phyloP scores from a whole-genome alignment of 1,284 basidiomycete genomes.

The Cutaneotrichosporon daszewskae region DNA sequence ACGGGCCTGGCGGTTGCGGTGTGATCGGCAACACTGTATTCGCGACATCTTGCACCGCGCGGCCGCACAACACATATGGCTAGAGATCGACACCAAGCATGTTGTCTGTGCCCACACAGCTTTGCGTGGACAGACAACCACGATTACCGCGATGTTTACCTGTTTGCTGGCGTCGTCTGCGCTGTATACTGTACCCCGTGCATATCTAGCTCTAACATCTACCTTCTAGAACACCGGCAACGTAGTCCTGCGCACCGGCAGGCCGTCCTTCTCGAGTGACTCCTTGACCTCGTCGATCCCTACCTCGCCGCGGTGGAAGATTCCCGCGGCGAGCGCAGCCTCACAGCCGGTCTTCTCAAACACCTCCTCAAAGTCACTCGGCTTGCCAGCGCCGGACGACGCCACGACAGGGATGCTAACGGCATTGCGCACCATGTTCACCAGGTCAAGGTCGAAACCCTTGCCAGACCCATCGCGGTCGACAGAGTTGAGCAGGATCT shows the following conservation, averaged over 20 bases:
- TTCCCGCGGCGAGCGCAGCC: conserved; percentile 92
- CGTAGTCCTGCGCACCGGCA: conserved; percentile 43
- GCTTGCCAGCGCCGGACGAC: conserved; percentile 81
- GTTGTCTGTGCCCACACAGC: no score
- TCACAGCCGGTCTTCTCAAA: conserved; percentile 76
- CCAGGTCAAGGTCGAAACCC: conserved; percentile 85
- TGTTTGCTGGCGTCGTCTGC: no score
- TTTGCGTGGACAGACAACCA: no score
- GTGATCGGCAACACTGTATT: no score
- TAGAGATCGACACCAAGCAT: no score
- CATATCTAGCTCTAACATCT: no score
- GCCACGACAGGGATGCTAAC: conserved; percentile 92
- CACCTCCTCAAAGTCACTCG: conserved; percentile 79
- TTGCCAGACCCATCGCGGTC: conserved; percentile 90
- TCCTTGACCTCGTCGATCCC: conserved; percentile 62
- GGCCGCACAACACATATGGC: no score
- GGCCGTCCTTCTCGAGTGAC: conserved; percentile 52
- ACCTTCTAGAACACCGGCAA: no score
- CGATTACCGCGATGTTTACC: no score
- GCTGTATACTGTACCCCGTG: background rate
- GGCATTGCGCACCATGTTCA: conserved; percentile 66
- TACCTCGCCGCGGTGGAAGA: conserved; percentile 91
- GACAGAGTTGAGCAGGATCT: conserved; percentile 92
- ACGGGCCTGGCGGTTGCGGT: no score
- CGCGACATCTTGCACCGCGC: no score